Evolutionary conservation across 345 rosid genomes (phyloP).

Genomic region (Moricandia moricandioides): DNA sequence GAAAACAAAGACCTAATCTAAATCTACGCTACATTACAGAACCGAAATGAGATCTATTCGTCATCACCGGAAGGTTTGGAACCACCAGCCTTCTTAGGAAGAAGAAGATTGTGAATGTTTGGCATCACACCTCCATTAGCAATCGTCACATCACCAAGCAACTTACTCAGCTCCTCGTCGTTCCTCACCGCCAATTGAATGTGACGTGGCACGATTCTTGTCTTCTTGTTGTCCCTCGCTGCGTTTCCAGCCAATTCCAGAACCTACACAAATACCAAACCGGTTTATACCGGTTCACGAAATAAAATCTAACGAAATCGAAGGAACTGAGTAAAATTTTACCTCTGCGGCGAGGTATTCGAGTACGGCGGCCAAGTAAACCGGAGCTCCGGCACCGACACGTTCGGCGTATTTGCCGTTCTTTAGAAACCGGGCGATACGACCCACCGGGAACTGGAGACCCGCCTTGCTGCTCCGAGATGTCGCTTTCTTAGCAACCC

Average conservation of each 20-base stretch:
- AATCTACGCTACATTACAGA: not conserved
- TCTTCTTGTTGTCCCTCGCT: conserved; percentile 89
- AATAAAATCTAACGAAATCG: not conserved
- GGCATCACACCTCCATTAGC: conserved; percentile 99
- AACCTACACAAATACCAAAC: conserved; percentile 41
- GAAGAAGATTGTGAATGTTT: conserved; percentile 86
- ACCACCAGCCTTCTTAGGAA: conserved; percentile 66
- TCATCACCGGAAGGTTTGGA: conserved; percentile 59
- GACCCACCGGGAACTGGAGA: conserved; percentile 87
- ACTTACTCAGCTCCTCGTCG: conserved; percentile 89
- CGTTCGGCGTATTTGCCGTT: conserved; percentile 93
- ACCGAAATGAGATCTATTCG: conserved; percentile 33
- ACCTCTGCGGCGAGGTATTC: conserved; percentile 99
- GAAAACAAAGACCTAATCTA: not conserved
- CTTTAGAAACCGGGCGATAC: conserved; percentile 86
- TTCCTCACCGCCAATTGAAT: conserved; percentile 86
- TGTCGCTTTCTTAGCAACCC: conserved; percentile 74
- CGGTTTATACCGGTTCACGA: not conserved
- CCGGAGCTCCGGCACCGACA: conserved; percentile 95
- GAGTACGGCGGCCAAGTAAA: conserved; percentile 89
- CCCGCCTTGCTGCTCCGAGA: conserved; percentile 96
- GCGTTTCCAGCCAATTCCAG: conserved; percentile 89
- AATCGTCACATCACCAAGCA: conserved; percentile 84
- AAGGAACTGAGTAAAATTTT: not conserved
- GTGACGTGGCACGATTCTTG: conserved; percentile 86